phyloP scores from a whole-genome alignment of 1,284 basidiomycete genomes.

The Cystobasidium pallidum region DNA sequence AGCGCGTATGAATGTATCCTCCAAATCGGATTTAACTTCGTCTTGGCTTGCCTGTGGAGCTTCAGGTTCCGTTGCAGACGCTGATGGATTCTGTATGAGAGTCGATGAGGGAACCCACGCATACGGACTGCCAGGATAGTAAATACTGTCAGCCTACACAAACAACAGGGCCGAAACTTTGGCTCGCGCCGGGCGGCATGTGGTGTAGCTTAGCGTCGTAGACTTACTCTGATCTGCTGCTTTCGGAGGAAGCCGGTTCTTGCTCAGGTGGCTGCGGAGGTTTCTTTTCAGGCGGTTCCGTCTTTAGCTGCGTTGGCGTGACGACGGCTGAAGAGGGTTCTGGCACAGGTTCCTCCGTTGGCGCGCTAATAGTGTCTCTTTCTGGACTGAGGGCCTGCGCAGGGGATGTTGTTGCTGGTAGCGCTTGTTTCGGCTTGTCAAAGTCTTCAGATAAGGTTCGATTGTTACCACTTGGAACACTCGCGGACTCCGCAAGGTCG shows the following conservation, averaged over 20 bases:
- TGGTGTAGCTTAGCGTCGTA: not conserved
- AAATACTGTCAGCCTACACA: too few relatives aligned
- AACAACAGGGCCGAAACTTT: too few relatives aligned
- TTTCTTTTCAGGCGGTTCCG: not conserved
- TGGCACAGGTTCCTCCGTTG: too few relatives aligned
- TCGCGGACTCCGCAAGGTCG: too few relatives aligned
- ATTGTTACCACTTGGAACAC: too few relatives aligned
- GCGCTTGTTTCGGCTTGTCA: too few relatives aligned
- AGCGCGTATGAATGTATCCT: not conserved
- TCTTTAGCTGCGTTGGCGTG: not conserved
- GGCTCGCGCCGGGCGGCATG: not conserved
- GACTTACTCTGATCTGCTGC: not conserved
- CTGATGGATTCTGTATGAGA: slow-evolving; percentile 28
- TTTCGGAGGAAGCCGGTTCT: not conserved
- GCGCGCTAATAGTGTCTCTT: too few relatives aligned
- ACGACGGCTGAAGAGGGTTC: too few relatives aligned
- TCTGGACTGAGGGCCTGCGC: too few relatives aligned
- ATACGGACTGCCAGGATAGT: slow-evolving; percentile 23
- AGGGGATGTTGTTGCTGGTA: too few relatives aligned
- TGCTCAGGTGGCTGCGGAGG: not conserved
- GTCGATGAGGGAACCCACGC: slow-evolving; percentile 39
- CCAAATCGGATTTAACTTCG: not conserved
- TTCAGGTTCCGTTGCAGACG: not conserved
- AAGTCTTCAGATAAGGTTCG: too few relatives aligned
- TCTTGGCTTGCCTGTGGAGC: not conserved